Evolutionary conservation across 768 basidiomycete genomes (phyloP).

Genomic region (Amanita subjunquillea): DNA sequence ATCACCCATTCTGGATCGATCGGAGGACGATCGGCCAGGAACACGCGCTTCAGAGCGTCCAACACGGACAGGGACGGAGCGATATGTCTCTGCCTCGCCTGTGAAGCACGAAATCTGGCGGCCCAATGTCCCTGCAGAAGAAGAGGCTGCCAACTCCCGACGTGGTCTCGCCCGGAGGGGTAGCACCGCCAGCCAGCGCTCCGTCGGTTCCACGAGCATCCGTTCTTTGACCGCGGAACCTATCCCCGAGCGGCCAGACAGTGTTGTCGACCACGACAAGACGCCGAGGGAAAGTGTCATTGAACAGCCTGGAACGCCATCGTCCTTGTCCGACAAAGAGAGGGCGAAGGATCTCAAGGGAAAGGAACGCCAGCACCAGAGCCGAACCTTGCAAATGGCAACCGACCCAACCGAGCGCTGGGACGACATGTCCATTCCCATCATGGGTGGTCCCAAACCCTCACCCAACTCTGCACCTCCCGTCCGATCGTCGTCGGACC

Average conservation of each 20-base stretch:
- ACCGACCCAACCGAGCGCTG: neutral
- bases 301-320: too few species aligned
- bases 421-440: neutral
- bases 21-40: constrained; percentile 4
- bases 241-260: constrained; percentile 2
- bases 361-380: constrained; percentile 1
- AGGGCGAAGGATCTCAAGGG: neutral
- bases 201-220: constrained; percentile 3
- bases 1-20: constrained; percentile 3
- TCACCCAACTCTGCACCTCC: neutral
- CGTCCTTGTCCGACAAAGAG: neutral
- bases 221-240: constrained; percentile 4
- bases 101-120: constrained; percentile 5
- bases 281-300: too few species aligned
- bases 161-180: constrained; percentile 2
- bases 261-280: too few species aligned
- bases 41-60: constrained; percentile 2
- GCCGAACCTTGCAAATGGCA: constrained; percentile 3
- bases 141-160: neutral
- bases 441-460: neutral
- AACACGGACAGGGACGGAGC: neutral
- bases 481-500: neutral
- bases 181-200: constrained; percentile 4
- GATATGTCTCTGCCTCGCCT: neutral
- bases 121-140: neutral